Base-by-base conservation (phyloP, 1,139 yeast genomes). In the Scheffersomyces titani region DNA sequence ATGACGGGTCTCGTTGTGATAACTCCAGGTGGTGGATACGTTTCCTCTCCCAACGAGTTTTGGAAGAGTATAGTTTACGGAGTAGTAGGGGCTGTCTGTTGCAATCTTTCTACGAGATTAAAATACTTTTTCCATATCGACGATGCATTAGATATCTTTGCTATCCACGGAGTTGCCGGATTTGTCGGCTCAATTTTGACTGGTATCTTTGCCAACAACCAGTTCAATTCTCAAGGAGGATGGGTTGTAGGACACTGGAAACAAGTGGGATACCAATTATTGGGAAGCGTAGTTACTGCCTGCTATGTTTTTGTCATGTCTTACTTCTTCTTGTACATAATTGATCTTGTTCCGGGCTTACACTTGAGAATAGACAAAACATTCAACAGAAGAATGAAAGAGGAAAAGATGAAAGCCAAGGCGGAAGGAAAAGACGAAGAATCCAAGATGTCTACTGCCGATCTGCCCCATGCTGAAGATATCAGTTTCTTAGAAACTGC, bases 231-330 rank as follows among this genome's bases (percentile, higher is more conserved):
- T 0, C 45, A 67, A 18, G 85, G 85, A 2, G 87, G 87, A 3
- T 80, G 85, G 82, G 72, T 82, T 0, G 67, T 68, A n/a, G 79
- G 81, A 16, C 72, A 81, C 62, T 80, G 83, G 75, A 67, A 70
- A 2, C 87, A 82, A 63, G 66, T 83, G 13, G 78, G 80, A n/a
- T 77, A 78, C 59, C 88, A 84, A 63, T 52, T 81, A 9, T 65
- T 80, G 45, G 84, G 85, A 16, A 67, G 77, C 22, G 72, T 76
- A 4, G 77, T 81, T 6, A 77, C 80, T 0, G 69, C 80, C 2
- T 68, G 67, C 0, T 82, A 82, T 61, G 78, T 76, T 0, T 74
- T 76, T 57, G 64, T 75, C 1, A 55, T 80, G 65, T 70, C 75
- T 40, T 62, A 77, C 44, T 59, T 79, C 1, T 71, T 81, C 24